Evolutionary conservation across 1,284 basidiomycete species (phyloP).

Genomic region (Lignosus rhinocerotis): DNA sequence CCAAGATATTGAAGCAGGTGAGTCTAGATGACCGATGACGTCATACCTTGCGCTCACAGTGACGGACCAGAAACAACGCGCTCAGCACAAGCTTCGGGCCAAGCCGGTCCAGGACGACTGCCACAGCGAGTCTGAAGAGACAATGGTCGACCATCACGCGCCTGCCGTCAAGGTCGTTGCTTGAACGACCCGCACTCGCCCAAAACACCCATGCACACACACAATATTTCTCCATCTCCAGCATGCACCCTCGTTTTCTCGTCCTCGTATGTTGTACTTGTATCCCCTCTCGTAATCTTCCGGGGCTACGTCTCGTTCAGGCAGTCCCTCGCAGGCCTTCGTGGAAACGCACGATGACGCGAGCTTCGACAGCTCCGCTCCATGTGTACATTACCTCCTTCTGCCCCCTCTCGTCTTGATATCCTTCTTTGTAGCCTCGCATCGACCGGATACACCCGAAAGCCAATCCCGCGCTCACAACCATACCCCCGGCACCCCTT

Average conservation of each 20-base stretch:
- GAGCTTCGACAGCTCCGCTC: background rate
- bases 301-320: background rate
- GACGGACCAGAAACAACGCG: conserved; percentile 12
- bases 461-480: background rate
- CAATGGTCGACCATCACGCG: conserved; percentile 16
- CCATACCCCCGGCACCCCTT: no score
- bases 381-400: background rate
- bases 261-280: background rate
- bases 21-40: conserved; percentile 1
- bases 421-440: background rate
- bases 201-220: background rate
- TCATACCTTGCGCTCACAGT: background rate
- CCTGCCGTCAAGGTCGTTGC: background rate
- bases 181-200: background rate
- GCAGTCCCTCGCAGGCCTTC: background rate
- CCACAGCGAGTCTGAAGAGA: conserved; percentile 17
- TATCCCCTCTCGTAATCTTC: background rate
- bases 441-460: background rate
- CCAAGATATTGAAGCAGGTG: conserved; percentile 16
- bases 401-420: background rate
- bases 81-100: conserved; percentile 11
- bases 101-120: conserved; percentile 5
- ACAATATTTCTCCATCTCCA: background rate
- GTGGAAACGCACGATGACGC: background rate
- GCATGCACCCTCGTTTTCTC: background rate